phyloP scores from a whole-genome alignment of 306 rosid genomes.

The Rosa persica region DNA sequence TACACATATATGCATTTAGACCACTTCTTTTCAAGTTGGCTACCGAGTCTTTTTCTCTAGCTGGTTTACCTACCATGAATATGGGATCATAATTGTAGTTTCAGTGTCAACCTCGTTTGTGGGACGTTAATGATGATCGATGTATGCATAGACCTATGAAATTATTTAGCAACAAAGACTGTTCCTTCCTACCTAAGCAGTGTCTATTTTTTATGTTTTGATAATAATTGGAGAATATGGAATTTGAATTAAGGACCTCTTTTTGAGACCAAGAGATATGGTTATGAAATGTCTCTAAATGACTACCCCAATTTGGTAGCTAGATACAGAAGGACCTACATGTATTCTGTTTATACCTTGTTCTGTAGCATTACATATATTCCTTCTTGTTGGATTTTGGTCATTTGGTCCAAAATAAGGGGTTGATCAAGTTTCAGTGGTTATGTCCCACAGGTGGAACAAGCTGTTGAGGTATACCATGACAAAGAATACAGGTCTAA shows the following conservation, averaged over 20 bases:
- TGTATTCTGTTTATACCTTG: background rate
- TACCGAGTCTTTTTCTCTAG: slow-evolving; percentile 22
- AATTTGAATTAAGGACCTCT: background rate
- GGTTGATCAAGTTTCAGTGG: slow-evolving; percentile 22
- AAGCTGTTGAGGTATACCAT: slow-evolving; percentile 68
- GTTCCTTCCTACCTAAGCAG: background rate
- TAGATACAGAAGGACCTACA: slow-evolving; percentile 7
- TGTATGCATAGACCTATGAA: background rate
- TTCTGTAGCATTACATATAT: background rate
- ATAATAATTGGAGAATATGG: background rate
- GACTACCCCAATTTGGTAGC: background rate
- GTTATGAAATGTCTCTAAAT: background rate
- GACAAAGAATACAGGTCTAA: slow-evolving; percentile 78
- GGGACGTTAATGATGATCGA: slow-evolving; percentile 3
- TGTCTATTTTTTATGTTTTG: background rate
- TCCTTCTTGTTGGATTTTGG: slow-evolving; percentile 1
- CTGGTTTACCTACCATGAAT: slow-evolving; percentile 26
- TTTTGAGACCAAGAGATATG: background rate
- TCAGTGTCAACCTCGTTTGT: background rate
- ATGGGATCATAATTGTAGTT: slow-evolving; percentile 14
- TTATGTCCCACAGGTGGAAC: slow-evolving; percentile 59
- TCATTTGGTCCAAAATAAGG: slow-evolving; percentile 19
- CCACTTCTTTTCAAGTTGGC: slow-evolving; percentile 12
- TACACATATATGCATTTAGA: background rate
- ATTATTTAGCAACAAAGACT: background rate